Evolutionary conservation across 75 land plant species (phyloP).

Genomic region (Sequoia sempervirens): DNA sequence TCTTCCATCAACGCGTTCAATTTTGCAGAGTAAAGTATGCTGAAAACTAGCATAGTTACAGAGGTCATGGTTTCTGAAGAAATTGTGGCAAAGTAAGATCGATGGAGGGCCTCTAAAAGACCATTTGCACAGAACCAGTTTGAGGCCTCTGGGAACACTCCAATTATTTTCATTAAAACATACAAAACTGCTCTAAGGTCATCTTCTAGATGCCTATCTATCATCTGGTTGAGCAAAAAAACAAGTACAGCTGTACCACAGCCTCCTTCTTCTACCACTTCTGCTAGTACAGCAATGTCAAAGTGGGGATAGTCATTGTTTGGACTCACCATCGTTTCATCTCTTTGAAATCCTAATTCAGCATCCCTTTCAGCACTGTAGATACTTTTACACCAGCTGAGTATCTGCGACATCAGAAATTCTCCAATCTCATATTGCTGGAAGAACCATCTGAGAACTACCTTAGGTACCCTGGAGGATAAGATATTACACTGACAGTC

Average conservation of each 20-base stretch:
- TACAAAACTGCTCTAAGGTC: slow-evolving; percentile 45
- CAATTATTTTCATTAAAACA: slow-evolving; percentile 29
- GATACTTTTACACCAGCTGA: slow-evolving; percentile 38
- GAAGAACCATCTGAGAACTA: slow-evolving; percentile 56
- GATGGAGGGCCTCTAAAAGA: slow-evolving; percentile 31
- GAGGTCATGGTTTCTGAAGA: slow-evolving; percentile 6
- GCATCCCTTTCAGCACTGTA: slow-evolving; percentile 10
- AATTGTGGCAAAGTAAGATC: slow-evolving; percentile 12
- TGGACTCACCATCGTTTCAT: not conserved
- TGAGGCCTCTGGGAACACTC: slow-evolving; percentile 40
- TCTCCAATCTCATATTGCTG: slow-evolving; percentile 45
- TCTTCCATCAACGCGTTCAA: slow-evolving; percentile 27
- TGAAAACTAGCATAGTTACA: slow-evolving; percentile 28
- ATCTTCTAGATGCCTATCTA: slow-evolving; percentile 31
- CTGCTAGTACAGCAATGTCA: slow-evolving; percentile 29
- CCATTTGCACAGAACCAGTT: slow-evolving; percentile 47
- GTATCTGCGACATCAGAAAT: slow-evolving; percentile 36
- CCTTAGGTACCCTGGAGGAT: slow-evolving; percentile 30
- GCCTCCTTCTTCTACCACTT: slow-evolving; percentile 45
- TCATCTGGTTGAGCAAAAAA: slow-evolving; percentile 34
- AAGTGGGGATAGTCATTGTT: not conserved
- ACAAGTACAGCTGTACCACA: slow-evolving; percentile 35
- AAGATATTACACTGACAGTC: slow-evolving; percentile 43
- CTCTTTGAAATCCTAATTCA: slow-evolving; percentile 6
- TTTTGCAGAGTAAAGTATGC: slow-evolving; percentile 30